Evolutionary conservation across 164 flowering plant species (phyloP).

Genomic region (Nymphaea thermarum): DNA sequence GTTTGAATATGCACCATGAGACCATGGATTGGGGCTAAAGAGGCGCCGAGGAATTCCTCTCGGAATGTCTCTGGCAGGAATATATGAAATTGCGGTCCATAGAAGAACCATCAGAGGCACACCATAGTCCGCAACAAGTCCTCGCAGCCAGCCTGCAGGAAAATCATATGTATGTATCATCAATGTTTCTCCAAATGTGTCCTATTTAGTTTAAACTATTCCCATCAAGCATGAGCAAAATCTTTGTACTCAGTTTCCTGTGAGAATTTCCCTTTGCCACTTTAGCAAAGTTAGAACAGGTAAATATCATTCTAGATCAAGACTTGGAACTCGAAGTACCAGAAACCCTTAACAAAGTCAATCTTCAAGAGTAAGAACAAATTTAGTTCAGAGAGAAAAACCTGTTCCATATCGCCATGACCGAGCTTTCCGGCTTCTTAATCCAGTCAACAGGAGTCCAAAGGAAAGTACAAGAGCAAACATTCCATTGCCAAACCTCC

Average conservation of each 20-base stretch:
- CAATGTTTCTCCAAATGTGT: neutral
- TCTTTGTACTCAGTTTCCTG: too few relatives aligned
- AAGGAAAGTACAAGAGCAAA: conserved; percentile 92
- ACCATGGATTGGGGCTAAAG: conserved; percentile 97
- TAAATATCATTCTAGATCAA: too few relatives aligned
- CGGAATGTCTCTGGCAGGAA: conserved; percentile 67
- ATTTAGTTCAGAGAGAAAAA: conserved; percentile 4
- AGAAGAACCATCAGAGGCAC: conserved; percentile 95
- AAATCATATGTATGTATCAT: neutral
- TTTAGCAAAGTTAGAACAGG: too few relatives aligned
- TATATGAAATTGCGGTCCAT: conserved; percentile 88
- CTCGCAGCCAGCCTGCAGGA: conserved; percentile 70
- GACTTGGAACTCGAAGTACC: too few relatives aligned
- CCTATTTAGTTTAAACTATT: neutral
- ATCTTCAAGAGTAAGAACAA: neutral
- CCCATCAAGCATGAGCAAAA: neutral
- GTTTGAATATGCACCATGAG: conserved; percentile 92
- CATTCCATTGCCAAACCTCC: conserved; percentile 98
- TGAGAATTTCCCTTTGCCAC: too few relatives aligned
- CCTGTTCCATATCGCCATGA: conserved; percentile 98
- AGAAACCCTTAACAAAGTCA: too few relatives aligned
- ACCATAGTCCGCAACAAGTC: conserved; percentile 92
- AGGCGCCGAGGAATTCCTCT: conserved; percentile 88
- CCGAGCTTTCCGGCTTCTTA: conserved; percentile 86
- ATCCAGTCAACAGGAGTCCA: conserved; percentile 75